phyloP scores from a whole-genome alignment of 345 rosid species.

The Psidium guajava region DNA sequence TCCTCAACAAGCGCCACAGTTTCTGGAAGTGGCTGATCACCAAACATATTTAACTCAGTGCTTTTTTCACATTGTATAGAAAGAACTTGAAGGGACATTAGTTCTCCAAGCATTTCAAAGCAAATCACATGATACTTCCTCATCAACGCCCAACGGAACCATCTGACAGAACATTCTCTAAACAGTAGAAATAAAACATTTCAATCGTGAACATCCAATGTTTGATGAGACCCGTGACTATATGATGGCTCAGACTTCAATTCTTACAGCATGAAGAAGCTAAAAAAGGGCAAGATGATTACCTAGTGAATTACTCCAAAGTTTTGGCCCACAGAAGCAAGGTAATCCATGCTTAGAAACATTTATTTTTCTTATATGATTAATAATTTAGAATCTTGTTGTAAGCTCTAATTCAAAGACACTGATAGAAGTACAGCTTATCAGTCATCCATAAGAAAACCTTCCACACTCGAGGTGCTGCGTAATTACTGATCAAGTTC shows the following conservation, averaged over 20 bases:
- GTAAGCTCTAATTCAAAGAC: not conserved
- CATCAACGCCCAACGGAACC: not conserved
- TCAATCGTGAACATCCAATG: not conserved
- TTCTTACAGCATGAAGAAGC: not conserved
- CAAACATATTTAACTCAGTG: not conserved
- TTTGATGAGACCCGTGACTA: not conserved
- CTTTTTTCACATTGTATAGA: not conserved
- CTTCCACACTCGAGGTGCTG: not conserved
- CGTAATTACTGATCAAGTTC: not conserved
- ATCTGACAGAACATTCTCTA: not conserved
- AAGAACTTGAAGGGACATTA: not conserved
- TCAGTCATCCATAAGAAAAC: not conserved
- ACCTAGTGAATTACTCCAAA: not conserved
- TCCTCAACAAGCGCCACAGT: constrained; percentile 88
- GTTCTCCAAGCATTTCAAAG: not conserved
- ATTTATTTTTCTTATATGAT: not conserved
- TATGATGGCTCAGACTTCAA: not conserved
- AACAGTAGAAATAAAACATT: not conserved
- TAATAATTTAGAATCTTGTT: not conserved
- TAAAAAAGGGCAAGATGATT: not conserved
- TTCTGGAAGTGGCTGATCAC: constrained; percentile 81
- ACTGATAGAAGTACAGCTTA: not conserved
- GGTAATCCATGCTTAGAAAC: not conserved
- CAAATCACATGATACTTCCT: not conserved
- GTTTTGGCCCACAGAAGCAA: not conserved